Evolutionary conservation across 2,329 filamentous ascomycete species (phyloP).

Genomic region (Pseudogymnoascus sp.): DNA sequence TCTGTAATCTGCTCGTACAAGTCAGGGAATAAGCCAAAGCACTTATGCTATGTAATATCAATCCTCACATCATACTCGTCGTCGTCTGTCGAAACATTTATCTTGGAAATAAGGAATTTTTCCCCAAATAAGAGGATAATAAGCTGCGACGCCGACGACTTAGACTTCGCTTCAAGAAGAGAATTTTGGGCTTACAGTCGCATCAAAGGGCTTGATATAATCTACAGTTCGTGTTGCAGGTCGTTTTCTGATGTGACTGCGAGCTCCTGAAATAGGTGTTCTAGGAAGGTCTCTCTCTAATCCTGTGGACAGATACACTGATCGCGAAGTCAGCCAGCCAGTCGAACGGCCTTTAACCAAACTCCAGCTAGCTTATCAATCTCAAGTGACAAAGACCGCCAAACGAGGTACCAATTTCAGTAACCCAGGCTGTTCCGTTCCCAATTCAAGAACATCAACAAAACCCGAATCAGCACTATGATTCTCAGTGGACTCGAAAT

Average conservation of each 20-base stretch:
- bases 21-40: neutral
- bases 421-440: neutral
- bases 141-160: neutral
- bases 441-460: neutral
- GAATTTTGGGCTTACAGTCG: neutral
- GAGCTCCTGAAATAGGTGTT: neutral
- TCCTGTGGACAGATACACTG: neutral
- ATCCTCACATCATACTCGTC: neutral
- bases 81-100: neutral
- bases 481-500: constrained; percentile 18
- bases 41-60: neutral
- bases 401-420: neutral
- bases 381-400: neutral
- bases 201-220: neutral
- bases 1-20: neutral
- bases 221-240: neutral
- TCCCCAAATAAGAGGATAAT: neutral
- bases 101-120: neutral
- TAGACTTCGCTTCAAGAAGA: neutral
- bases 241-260: neutral
- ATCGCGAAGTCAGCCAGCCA: neutral
- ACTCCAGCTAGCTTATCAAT: neutral
- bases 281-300: neutral
- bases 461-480: neutral
- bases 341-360: neutral